Conservation (phyloP, 768 basidiomycete genomes). For the Collybiopsis luxurians region DNA sequence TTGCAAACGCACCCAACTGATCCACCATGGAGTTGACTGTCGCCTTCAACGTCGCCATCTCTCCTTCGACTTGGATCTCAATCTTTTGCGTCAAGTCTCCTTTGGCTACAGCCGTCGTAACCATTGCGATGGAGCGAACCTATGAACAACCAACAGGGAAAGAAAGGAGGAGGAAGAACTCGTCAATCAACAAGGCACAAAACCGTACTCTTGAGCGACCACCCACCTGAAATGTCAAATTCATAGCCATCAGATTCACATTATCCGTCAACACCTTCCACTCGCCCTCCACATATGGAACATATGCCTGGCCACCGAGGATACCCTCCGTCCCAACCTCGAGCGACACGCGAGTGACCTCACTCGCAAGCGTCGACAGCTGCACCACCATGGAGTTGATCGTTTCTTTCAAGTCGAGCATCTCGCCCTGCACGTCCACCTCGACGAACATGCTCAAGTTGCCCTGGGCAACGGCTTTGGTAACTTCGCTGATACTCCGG, state of each 20-base stretch:
- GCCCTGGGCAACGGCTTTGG: conserved; percentile 91
- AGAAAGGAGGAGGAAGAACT: too few species aligned
- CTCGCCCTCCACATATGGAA: conserved; percentile 94
- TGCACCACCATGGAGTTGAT: conserved; percentile 86
- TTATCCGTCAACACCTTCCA: too few species aligned
- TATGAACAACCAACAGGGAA: conserved; percentile 26
- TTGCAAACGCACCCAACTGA: conserved; percentile 81
- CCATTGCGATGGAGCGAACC: conserved; percentile 81
- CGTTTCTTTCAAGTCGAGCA: conserved; percentile 90
- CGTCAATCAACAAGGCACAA: too few species aligned
- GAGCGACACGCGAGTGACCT: too few species aligned
- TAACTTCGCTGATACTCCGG: conserved; percentile 3
- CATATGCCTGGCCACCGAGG: conserved; percentile 95
- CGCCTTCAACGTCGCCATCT: conserved; percentile 81
- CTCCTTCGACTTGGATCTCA: conserved; percentile 82
- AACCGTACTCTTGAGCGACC: too few species aligned
- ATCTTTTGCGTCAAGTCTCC: conserved; percentile 94
- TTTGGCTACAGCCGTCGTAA: conserved; percentile 86
- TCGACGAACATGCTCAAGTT: conserved; percentile 94
- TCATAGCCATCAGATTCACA: too few species aligned
- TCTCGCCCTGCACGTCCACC: conserved; percentile 94
- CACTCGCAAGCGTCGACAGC: conserved; percentile 52
- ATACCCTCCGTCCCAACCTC: too few species aligned
- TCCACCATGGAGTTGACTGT: conserved; percentile 97
- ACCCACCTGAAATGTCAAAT: too few species aligned